These are phyloP conservation scores for Aphanocladium album DNA, from an alignment of 2,329 filamentous ascomycete species.

Conservation along the genomic window DNA sequence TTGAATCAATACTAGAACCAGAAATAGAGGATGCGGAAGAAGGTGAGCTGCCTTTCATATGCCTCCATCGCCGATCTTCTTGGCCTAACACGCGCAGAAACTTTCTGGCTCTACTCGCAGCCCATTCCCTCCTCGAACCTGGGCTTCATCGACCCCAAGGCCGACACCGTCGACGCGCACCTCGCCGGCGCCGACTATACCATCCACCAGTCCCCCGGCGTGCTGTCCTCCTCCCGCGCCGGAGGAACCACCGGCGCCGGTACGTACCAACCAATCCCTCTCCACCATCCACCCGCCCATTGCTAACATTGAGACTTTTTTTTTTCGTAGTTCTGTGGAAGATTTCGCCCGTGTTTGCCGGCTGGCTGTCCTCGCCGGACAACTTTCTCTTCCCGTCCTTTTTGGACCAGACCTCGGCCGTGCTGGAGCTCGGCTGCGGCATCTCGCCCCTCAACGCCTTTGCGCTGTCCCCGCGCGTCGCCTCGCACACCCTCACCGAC, in stretches of 20 bases:
- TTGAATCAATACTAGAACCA: constrained; percentile 32
- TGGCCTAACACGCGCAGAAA: constrained; percentile 52
- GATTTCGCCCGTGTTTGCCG: constrained; percentile 75
- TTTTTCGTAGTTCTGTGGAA: constrained; percentile 72
- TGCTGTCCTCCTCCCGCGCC: constrained; percentile 71
- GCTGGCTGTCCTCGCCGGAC: constrained; percentile 63
- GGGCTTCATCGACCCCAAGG: constrained; percentile 75
- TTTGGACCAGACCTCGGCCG: constrained; percentile 52
- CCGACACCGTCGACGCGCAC: constrained; percentile 58
- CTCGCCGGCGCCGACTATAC: constrained; percentile 66
- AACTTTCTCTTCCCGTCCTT: constrained; percentile 55
- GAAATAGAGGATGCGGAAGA: constrained; percentile 47
- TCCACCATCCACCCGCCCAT: constrained; percentile 2
- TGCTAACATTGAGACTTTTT: background rate
- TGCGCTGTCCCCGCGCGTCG: constrained; percentile 55
- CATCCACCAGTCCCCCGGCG: constrained; percentile 76
- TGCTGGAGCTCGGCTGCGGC: constrained; percentile 85
- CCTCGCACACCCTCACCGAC: constrained; percentile 74
- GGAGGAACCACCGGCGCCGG: constrained; percentile 53
- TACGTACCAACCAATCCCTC: constrained; percentile 21
- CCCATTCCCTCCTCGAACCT: constrained; percentile 69
- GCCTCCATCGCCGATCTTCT: background rate
- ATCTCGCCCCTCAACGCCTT: constrained; percentile 76
- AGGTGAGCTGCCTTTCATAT: constrained; percentile 26
- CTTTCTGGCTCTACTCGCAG: constrained; percentile 80